These are phyloP conservation scores for Ophiostoma novo-ulmi DNA, from an alignment of 2,329 filamentous ascomycete species.

Conservation along the genomic window DNA sequence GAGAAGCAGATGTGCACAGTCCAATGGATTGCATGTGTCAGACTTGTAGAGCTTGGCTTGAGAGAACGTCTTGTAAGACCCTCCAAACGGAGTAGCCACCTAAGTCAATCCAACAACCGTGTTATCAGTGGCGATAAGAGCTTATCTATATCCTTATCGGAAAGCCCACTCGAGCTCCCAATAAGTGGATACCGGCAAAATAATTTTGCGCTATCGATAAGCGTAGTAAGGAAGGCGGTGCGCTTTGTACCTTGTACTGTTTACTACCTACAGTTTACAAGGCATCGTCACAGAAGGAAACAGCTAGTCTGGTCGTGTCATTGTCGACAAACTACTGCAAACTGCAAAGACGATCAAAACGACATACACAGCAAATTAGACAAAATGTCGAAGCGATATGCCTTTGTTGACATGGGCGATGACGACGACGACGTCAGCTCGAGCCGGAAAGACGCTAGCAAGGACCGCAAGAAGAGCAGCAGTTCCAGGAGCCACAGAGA, in stretches of 20 bases:
- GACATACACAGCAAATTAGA: neutral
- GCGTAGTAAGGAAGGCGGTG: neutral
- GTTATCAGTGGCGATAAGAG: conserved; percentile 21
- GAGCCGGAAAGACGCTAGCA: conserved; percentile 21
- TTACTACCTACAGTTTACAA: neutral
- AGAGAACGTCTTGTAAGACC: too few relatives aligned
- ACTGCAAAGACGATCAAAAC: neutral
- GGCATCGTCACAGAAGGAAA: neutral
- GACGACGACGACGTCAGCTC: conserved; percentile 41
- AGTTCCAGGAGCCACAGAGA: neutral
- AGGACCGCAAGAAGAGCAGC: conserved; percentile 35
- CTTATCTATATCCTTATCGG: neutral
- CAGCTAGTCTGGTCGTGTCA: neutral
- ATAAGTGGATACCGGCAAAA: conserved; percentile 19
- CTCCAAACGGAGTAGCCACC: conserved; percentile 9
- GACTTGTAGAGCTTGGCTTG: neutral
- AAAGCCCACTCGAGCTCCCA: neutral
- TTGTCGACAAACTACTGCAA: too few relatives aligned
- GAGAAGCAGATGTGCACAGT: neutral
- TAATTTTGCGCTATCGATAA: conserved; percentile 27
- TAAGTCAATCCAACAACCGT: conserved; percentile 20
- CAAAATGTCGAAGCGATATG: conserved; percentile 52
- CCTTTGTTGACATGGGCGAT: conserved; percentile 63
- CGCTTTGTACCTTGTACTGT: neutral
- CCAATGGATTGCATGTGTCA: neutral